phyloP scores from a whole-genome alignment of 2,329 filamentous ascomycete genomes.

The Sodiomyces alkalinus region DNA sequence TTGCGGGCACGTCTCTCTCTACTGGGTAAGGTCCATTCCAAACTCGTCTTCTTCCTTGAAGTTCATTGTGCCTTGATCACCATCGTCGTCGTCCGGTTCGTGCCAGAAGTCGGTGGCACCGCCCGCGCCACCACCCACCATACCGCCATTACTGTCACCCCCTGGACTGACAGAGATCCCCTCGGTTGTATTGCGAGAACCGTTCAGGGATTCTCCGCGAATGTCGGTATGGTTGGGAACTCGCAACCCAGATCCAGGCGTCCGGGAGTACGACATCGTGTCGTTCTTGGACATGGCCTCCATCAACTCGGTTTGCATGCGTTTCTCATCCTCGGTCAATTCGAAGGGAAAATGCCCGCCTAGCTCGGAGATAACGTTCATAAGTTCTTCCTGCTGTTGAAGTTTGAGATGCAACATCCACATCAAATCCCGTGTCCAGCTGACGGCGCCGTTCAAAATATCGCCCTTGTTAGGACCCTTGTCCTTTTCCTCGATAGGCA shows the following conservation, averaged over 20 bases:
- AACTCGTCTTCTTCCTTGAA: conserved; percentile 96
- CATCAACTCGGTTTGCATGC: conserved; percentile 87
- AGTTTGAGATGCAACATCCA: conserved; percentile 88
- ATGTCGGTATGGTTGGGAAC: conserved; percentile 91
- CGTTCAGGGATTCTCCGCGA: conserved; percentile 59
- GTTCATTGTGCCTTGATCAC: conserved; percentile 48
- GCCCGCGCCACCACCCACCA: conserved; percentile 27
- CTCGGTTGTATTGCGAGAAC: conserved; percentile 22
- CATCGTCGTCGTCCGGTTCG: conserved; percentile 57
- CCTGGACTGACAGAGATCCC: conserved; percentile 38
- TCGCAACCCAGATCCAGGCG: conserved; percentile 68
- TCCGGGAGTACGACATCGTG: conserved; percentile 73
- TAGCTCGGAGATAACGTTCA: conserved; percentile 56
- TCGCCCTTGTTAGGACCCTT: conserved; percentile 98
- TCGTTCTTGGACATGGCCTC: conserved; percentile 77
- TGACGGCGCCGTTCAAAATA: conserved; percentile 90
- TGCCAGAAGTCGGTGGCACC: conserved; percentile 47
- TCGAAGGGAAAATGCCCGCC: conserved; percentile 69
- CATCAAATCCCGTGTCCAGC: conserved; percentile 96
- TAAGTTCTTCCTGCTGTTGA: conserved; percentile 75
- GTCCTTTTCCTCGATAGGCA: conserved; percentile 93
- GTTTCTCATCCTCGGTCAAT: conserved; percentile 78
- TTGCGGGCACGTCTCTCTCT: conserved; percentile 7
- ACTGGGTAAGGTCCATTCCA: conserved; percentile 56
- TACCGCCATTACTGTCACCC: conserved; percentile 19